Conservation (phyloP, 106 monocot species). For the Triglochin maritima region DNA sequence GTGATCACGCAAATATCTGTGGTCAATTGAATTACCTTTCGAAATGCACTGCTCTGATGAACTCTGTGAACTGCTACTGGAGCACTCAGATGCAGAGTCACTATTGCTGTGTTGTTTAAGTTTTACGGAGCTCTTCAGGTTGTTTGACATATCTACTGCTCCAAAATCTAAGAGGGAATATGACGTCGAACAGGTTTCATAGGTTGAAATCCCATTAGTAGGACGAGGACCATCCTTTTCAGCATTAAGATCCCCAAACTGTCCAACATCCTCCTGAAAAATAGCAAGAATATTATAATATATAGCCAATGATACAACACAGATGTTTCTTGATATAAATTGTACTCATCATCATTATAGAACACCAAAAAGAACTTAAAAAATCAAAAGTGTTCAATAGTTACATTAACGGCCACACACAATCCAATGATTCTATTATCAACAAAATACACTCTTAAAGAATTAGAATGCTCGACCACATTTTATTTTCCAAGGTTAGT, state of each 20-base stretch:
- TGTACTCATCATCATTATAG: not conserved
- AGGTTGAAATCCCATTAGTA: not conserved
- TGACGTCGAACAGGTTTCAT: not conserved
- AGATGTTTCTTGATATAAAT: not conserved
- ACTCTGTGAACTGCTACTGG: not conserved
- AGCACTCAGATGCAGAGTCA: slow-evolving; percentile 1
- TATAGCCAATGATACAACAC: no score
- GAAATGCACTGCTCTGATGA: not conserved
- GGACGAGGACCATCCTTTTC: slow-evolving; percentile 1
- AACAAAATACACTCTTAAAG: not conserved
- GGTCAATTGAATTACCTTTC: not conserved
- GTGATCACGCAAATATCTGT: not conserved
- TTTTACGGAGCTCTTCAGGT: not conserved
- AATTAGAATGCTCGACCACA: not conserved
- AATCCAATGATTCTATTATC: not conserved
- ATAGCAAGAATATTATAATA: not conserved
- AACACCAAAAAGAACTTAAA: not conserved
- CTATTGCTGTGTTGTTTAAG: not conserved
- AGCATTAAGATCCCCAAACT: not conserved
- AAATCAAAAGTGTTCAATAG: not conserved
- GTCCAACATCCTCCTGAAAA: slow-evolving; percentile 2
- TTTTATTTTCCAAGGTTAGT: no score
- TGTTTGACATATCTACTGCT: not conserved
- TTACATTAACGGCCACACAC: not conserved
- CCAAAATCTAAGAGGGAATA: not conserved